phyloP scores from a whole-genome alignment of 768 basidiomycete genomes.

The Naematelia aurantialba region DNA sequence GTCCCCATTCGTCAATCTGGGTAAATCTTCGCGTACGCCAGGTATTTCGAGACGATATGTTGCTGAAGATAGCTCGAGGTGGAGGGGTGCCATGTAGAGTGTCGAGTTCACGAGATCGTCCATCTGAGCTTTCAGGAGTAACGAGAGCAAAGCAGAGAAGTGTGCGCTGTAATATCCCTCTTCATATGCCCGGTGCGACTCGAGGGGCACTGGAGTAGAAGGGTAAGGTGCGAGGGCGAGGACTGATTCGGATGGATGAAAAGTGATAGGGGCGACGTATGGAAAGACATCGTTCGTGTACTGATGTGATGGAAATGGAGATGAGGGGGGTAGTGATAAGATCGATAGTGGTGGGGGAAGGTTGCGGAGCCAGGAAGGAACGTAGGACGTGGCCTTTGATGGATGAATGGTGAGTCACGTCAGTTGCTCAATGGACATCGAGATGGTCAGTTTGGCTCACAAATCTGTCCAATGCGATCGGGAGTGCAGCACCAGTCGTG shows the following conservation, averaged over 20 bases:
- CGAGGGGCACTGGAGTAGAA: slow-evolving; percentile 5
- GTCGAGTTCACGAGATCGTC: slow-evolving; percentile 10
- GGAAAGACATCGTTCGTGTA: slow-evolving; percentile 19
- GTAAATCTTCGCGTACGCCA: slow-evolving; percentile 49
- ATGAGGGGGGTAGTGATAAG: slow-evolving; percentile 6
- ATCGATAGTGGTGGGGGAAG: slow-evolving; percentile 11
- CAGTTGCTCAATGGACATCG: no score
- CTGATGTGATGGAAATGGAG: slow-evolving; percentile 9
- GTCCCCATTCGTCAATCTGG: slow-evolving; percentile 47
- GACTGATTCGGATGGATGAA: slow-evolving; percentile 18
- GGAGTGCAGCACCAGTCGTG: no score
- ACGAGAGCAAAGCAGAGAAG: slow-evolving; percentile 26
- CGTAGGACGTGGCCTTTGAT: slow-evolving; percentile 26
- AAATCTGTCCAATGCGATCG: no score
- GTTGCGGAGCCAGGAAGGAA: slow-evolving; percentile 23
- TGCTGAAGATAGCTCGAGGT: slow-evolving; percentile 3
- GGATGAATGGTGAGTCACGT: no score
- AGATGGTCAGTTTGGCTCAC: no score
- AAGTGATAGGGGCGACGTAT: slow-evolving; percentile 6
- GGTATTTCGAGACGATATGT: slow-evolving; percentile 30
- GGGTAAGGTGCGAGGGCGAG: neutral
- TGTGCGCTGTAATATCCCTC: slow-evolving; percentile 21
- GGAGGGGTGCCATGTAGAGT: slow-evolving; percentile 10
- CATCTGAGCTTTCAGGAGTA: slow-evolving; percentile 20
- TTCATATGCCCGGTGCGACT: neutral